phyloP scores from a whole-genome alignment of 768 basidiomycete species.

The Suillus americanus region DNA sequence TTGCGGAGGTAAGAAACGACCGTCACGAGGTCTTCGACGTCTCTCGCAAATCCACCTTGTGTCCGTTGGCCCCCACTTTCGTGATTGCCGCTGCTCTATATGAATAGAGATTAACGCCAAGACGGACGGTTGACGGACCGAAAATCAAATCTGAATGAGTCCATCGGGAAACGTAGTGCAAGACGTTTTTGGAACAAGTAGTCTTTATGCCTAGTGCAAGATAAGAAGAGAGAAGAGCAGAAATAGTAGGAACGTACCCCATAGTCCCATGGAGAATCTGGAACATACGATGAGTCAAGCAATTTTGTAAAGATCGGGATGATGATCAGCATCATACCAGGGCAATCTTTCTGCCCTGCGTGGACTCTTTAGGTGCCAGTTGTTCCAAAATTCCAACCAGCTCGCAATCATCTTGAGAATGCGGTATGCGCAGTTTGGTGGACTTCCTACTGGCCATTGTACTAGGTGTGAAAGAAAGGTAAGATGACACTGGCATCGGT shows the following conservation, averaged over 20 bases:
- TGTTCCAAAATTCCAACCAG: slow-evolving; percentile 67
- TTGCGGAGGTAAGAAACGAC: slow-evolving; percentile 63
- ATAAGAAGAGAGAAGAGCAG: background rate
- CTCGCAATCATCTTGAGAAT: slow-evolving; percentile 42
- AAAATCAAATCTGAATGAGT: slow-evolving; percentile 88
- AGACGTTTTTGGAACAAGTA: slow-evolving; percentile 80
- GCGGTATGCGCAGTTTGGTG: slow-evolving; percentile 54
- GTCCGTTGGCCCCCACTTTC: slow-evolving; percentile 71
- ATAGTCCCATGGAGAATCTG: slow-evolving; percentile 80
- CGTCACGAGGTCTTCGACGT: slow-evolving; percentile 62
- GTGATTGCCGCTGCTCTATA: slow-evolving; percentile 60
- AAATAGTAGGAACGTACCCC: slow-evolving; percentile 49
- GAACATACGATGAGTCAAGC: slow-evolving; percentile 15
- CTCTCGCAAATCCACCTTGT: slow-evolving; percentile 57
- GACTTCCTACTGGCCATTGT: slow-evolving; percentile 32
- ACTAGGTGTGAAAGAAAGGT: slow-evolving; percentile 13
- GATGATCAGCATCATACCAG: slow-evolving; percentile 45
- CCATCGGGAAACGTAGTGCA: slow-evolving; percentile 60
- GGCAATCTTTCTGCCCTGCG: slow-evolving; percentile 60
- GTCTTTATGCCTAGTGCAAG: slow-evolving; percentile 71
- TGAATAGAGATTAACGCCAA: slow-evolving; percentile 8
- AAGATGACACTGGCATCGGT: background rate
- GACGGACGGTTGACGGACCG: slow-evolving; percentile 47
- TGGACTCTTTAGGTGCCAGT: slow-evolving; percentile 46
- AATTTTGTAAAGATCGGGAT: slow-evolving; percentile 11